Base-by-base conservation (phyloP, 2,329 filamentous ascomycete genomes). In the Aurifilum marmelostoma region DNA sequence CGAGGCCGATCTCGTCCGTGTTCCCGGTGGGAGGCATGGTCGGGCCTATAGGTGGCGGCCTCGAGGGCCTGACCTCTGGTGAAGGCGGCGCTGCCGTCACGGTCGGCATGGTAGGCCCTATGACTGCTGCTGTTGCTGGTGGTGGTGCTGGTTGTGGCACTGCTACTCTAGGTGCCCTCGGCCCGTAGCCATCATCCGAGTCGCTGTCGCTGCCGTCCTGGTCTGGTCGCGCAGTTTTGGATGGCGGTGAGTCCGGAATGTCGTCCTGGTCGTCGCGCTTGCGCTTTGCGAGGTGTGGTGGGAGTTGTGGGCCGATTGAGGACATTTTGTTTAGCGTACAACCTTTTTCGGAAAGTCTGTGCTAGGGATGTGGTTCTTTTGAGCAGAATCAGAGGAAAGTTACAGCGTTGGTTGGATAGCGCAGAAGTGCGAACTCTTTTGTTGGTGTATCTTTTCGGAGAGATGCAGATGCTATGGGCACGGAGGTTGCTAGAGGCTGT, bases 281-380 rank as follows among this genome's bases (percentile, higher is more conserved):
- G 75, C 88, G 85, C 77, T 90, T 90, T 43, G 87, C 76, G 56
- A 91, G 84, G 71, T 92, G 88, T 5, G 91, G 85, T 16, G 92
- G 91, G 32, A 94, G 79, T 70, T 89, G 83, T 18, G 92, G 91
- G 6, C 91, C 91, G 75, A 92, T 89, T 43, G 87, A 88, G 64
- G 89, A 82, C 90, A 92, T 92, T 27, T 24, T 79, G 39, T 29
- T 18, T 56, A 16, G 3, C 18, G 27, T 27, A 24, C 14, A 32
- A 27, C 8, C 52, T 29, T 29, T 29, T 14, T 56, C 27, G 27
- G 24, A 27, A 8, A 11, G n/a, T 29, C 11, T 29, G n/a, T 29
- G n/a, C 21, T 2, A n/a, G 8, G 6, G n/a, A 8, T 16, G 18
- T 59, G 56, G 9, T 2, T n/a, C 16, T 24, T n/a, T 27, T 29